Percentiles rank a stretch among this genome's conserved stretches.
Evolutionary conservation across 2,329 filamentous ascomycete genomes (phyloP).

Genomic region (Thelonectria blattea): DNA sequence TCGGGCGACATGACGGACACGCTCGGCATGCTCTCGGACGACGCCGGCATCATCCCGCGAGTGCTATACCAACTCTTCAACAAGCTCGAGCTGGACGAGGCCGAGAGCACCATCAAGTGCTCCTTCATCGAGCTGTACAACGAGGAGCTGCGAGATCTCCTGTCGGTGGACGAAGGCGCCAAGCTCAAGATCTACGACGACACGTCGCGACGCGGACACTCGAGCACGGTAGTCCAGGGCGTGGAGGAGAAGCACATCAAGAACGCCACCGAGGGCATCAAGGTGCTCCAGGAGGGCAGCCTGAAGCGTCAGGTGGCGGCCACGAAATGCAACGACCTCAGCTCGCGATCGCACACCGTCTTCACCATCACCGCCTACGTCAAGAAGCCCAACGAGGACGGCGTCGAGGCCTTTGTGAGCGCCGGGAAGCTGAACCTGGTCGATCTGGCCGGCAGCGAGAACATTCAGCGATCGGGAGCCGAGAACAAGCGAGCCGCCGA

Average conservation of each 20-base stretch:
- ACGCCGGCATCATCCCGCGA: slow-evolving; percentile 92
- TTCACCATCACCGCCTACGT: slow-evolving; percentile 95
- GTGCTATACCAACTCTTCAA: slow-evolving; percentile 86
- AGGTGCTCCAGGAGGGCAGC: slow-evolving; percentile 86
- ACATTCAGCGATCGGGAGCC: slow-evolving; percentile 94
- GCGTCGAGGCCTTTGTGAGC: slow-evolving; percentile 87
- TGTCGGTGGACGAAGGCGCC: slow-evolving; percentile 78
- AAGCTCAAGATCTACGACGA: slow-evolving; percentile 98
- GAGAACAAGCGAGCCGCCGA: slow-evolving; percentile 98
- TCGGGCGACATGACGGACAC: slow-evolving; percentile 94
- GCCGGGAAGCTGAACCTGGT: slow-evolving; percentile 95
- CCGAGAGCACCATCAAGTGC: slow-evolving; percentile 91
- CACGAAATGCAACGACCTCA: slow-evolving; percentile 99
- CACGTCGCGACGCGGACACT: slow-evolving; percentile 81
- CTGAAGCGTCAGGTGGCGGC: slow-evolving; percentile 96
- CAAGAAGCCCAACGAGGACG: slow-evolving; percentile 79
- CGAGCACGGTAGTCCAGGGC: slow-evolving; percentile 87
- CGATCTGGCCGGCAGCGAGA: slow-evolving; percentile 95
- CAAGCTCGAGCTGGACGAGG: slow-evolving; percentile 78
- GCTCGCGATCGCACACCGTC: slow-evolving; percentile 94
- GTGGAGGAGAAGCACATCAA: slow-evolving; percentile 98
- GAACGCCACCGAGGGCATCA: slow-evolving; percentile 82
- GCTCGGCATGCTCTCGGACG: slow-evolving; percentile 84
- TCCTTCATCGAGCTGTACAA: slow-evolving; percentile 99
- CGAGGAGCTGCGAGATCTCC: slow-evolving; percentile 90